These are phyloP conservation scores for Pseudogymnoascus sp. DNA, from an alignment of 2,329 filamentous ascomycete genomes.

Conservation along the genomic window DNA sequence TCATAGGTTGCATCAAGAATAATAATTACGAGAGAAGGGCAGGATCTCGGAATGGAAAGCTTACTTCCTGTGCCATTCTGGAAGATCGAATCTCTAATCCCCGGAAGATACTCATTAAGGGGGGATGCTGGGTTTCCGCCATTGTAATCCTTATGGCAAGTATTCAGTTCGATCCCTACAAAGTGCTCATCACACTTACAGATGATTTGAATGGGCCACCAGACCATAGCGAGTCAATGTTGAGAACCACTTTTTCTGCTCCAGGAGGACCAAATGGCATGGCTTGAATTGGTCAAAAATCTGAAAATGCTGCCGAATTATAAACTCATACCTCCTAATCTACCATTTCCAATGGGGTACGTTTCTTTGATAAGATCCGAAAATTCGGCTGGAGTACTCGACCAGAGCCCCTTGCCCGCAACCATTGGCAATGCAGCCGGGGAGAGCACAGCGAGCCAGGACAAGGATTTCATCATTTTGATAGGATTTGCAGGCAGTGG, in stretches of 20 bases:
- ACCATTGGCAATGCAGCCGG: neutral
- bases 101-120: constrained; percentile 30
- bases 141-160: constrained; percentile 31
- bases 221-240: constrained; percentile 42
- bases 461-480: neutral
- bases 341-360: constrained; percentile 43
- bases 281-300: constrained; percentile 19
- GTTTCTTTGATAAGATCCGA: constrained; percentile 28
- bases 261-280: constrained; percentile 37
- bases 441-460: neutral
- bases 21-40: neutral
- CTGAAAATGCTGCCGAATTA: neutral
- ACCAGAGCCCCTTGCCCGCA: constrained; percentile 6
- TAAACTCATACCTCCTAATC: constrained; percentile 31
- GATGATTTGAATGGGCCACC: constrained; percentile 40
- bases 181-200: constrained; percentile 21
- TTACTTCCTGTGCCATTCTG: constrained; percentile 40
- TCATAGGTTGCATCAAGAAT: constrained; percentile 1
- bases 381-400: constrained; percentile 11
- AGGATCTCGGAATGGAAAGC: neutral
- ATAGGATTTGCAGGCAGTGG: neutral
- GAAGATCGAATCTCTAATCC: constrained; percentile 40
- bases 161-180: neutral
- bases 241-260: constrained; percentile 36
- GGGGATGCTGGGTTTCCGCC: constrained; percentile 38